A percentile compares a stretch with the other conserved stretches of the same genome.
Evolutionary conservation across 257 asterid species (phyloP).

Genomic region (Solanum clarkiae): DNA sequence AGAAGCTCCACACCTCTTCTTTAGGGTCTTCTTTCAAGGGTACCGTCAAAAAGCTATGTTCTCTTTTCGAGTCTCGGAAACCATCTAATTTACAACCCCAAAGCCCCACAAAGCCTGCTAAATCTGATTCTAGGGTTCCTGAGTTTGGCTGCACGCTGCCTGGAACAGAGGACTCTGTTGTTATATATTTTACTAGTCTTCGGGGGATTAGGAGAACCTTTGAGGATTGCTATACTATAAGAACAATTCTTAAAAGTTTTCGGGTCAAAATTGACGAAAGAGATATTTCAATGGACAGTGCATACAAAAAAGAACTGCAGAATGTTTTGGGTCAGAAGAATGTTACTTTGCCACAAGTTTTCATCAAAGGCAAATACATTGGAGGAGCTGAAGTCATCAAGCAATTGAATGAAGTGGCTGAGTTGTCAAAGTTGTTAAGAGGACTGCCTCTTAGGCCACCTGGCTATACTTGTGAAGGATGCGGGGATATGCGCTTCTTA

Average conservation of each 20-base stretch:
- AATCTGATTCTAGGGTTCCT: conserved; percentile 12
- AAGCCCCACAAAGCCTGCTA: conserved; percentile 6
- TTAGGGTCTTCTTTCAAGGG: conserved; percentile 56
- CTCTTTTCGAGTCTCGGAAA: conserved; percentile 38
- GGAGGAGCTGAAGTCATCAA: conserved; percentile 42
- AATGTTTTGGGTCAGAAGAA: conserved; percentile 46
- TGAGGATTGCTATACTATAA: conserved; percentile 59
- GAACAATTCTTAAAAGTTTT: conserved; percentile 64
- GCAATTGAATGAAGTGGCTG: conserved; percentile 40
- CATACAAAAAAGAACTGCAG: conserved; percentile 57
- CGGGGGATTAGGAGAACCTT: conserved; percentile 71
- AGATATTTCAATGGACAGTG: conserved; percentile 76
- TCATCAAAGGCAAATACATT: conserved; percentile 48
- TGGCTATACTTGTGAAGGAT: conserved; percentile 29
- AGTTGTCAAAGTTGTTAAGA: conserved; percentile 25
- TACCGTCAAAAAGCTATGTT: conserved; percentile 57
- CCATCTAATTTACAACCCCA: neutral
- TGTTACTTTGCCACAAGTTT: conserved; percentile 70
- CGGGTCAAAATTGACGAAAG: conserved; percentile 68
- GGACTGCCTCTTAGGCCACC: conserved; percentile 25
- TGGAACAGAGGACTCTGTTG: conserved; percentile 85
- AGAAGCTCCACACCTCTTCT: conserved; percentile 42
- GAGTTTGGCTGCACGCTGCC: conserved; percentile 15
- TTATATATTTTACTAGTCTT: conserved; percentile 76
- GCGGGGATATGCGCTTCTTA: conserved; percentile 40